phyloP scores from a whole-genome alignment of 768 basidiomycete genomes.

The Trametes meyenii region DNA sequence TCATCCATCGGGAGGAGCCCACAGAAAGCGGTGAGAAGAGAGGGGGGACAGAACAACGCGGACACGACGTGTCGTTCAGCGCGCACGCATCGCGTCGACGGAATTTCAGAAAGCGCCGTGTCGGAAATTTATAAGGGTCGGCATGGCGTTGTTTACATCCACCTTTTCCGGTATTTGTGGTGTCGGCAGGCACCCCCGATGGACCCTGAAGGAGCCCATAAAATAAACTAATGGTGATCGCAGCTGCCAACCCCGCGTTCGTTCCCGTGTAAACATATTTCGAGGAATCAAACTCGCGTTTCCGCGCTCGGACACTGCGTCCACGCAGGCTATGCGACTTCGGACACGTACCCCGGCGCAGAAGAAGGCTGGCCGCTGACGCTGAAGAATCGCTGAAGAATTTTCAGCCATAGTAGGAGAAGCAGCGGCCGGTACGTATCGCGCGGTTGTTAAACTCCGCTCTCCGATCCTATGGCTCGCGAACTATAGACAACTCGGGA shows the following conservation, averaged over 20 bases:
- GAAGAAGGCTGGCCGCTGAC: not conserved
- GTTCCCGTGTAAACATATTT: not conserved
- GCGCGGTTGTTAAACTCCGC: not conserved
- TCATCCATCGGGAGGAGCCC: slow-evolving; percentile 1
- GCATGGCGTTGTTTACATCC: slow-evolving; percentile 11
- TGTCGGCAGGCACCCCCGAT: slow-evolving; percentile 5
- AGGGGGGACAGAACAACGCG: not conserved
- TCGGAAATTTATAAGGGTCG: not conserved
- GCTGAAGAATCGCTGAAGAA: not conserved
- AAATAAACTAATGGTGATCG: not conserved
- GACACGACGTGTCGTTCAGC: slow-evolving; percentile 6
- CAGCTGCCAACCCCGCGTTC: not conserved
- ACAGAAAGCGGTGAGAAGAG: not conserved
- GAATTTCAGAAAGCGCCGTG: not conserved
- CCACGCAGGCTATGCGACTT: not conserved
- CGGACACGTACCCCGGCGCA: slow-evolving; percentile 2
- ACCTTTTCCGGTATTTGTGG: slow-evolving; percentile 5
- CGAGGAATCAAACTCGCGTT: not conserved
- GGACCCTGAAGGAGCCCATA: slow-evolving; percentile 5
- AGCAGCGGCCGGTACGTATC: not conserved
- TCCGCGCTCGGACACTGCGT: not conserved
- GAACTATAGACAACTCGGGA: not conserved
- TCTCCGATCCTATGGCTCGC: slow-evolving; percentile 3
- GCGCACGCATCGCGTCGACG: not conserved
- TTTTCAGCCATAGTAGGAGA: slow-evolving; percentile 2